Evolutionary conservation across 2,329 filamentous ascomycete genomes (phyloP), one percentile per base, ranked within the genome.

Genomic region (Sporothrix luriei): DNA sequence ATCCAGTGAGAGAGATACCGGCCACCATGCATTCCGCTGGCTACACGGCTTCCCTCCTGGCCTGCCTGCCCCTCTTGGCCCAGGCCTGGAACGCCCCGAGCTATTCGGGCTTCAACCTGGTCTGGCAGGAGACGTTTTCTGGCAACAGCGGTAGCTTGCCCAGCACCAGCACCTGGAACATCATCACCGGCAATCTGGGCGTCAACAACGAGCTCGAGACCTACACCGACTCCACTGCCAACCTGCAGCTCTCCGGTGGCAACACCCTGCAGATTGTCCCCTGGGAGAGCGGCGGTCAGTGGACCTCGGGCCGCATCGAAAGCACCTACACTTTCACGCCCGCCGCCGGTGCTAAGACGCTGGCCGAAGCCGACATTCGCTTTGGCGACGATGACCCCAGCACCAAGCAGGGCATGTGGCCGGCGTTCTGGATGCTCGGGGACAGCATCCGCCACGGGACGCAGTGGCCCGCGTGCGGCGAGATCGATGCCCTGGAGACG

Each of bases 371-470:
- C 3, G 76, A 75, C 16, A 76, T 87, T 49, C 79, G 81, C 29
- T 78, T 85, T 29, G 84, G 81, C 4, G 72, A 73, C 67, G 82
- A 81, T 74, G 68, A 74, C 3, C 43, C 66, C 9, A 54, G 61
- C 19, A 75, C 77, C 66, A 85, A 85, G 76, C 78, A 85, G 73
- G 84, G 84, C 6, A 78, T 86, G 54, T 87, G 84, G 84, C 84
- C 84, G 0, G 84, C 84, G 0, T 86, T 86, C 73, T 87, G 84
- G 84, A 78, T 84, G 24, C 78, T 86, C 10, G 84, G 84, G 7
- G 79, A 84, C 65, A 76, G 80, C 4, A 76, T 81, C 51, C 79
- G 83, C 6, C 76, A 79, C 43, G 82, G 82, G 1, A 79, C 77
- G 3, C 46, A 73, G 19, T 87, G 85, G 84, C 84, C 84, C 0